Base-by-base conservation (phyloP, 192 early-diverging fungal genomes). In the Chytriomyces confervae region DNA sequence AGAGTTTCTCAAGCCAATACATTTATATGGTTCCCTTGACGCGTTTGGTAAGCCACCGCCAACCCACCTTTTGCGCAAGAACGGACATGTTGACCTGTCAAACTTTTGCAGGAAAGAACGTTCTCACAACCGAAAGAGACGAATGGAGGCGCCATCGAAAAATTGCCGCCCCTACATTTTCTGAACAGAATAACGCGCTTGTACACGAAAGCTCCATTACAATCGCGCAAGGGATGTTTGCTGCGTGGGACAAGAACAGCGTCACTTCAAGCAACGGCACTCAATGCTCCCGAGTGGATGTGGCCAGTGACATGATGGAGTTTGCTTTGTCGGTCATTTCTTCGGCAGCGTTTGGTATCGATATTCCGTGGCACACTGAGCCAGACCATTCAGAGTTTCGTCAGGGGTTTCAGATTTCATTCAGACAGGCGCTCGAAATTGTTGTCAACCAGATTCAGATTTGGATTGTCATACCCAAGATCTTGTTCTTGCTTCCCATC, bases 311-410 rank as follows among this genome's bases (percentile, higher is more conserved):
- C 29, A 80, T 80, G 78, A 69, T 75, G 51, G 69, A 76, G 36
- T 46, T 83, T 48, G 81, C 81, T 7, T 62, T 83, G 46, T 57
- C n/a, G n/a, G 81, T 83, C 7, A 72, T 83, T 49, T 78, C 79
- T 5, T 50, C 62, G 0, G 81, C 81, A 23, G 81, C 64, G 18
- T 80, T 80, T 66, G 81, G 81, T 6, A 64, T 63, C 13, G 61
- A 57, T 64, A 23, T 83, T 20, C 10, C 43, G 23, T 82, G 81
- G 81, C 13, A 51, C 9, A 60, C 67, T 8, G 72, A 69, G 61
- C 43, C 57, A 2, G 76, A 29, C n/a, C n/a, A 20, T 5, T 43
- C 66, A 16, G 66, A 36, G 29, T 47, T 68, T 13, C 9, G 46
- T n/a, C 13, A 48, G 16, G 77, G 77, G 5, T 66, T 76, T 72